Percentiles rank a stretch among this genome's conserved stretches.
phyloP scores from a whole-genome alignment of 495 filamentous ascomycete species.

The Penicillium egyptiacum region DNA sequence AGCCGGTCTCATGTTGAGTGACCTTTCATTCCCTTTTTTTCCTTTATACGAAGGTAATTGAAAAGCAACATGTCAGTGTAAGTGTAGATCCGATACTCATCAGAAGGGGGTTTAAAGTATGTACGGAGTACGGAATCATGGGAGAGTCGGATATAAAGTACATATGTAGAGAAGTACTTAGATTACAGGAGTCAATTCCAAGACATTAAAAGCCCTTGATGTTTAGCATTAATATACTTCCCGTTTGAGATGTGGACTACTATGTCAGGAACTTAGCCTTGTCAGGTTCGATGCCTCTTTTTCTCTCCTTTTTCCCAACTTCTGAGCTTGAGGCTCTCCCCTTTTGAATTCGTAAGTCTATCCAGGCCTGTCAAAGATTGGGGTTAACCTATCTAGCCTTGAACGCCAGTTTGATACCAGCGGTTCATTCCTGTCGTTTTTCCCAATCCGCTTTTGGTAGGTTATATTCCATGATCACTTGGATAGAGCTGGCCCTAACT shows the following conservation, averaged over 20 bases:
- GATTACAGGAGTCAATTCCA: neutral
- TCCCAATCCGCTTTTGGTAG: neutral
- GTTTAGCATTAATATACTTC: slow-evolving; percentile 16
- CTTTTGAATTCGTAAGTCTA: slow-evolving; percentile 1
- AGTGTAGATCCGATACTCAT: neutral
- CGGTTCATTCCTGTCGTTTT: slow-evolving; percentile 22
- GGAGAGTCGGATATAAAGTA: neutral
- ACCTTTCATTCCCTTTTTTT: neutral
- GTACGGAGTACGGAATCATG: neutral
- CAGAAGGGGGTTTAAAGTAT: neutral
- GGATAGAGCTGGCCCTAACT: slow-evolving; percentile 6
- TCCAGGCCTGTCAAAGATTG: slow-evolving; percentile 4
- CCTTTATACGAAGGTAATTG: neutral
- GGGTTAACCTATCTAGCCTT: slow-evolving; percentile 7
- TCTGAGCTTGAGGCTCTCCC: slow-evolving; percentile 30
- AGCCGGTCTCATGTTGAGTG: neutral
- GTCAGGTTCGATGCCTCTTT: slow-evolving; percentile 11
- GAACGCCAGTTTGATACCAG: slow-evolving; percentile 34
- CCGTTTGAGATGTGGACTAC: slow-evolving; percentile 11
- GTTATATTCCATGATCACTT: neutral
- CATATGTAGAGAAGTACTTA: too few relatives aligned
- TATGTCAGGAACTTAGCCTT: slow-evolving; percentile 2
- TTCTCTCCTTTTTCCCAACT: slow-evolving; percentile 16
- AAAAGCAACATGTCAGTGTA: neutral
- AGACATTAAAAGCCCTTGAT: neutral